Evolutionary conservation across 2,329 filamentous ascomycete genomes (phyloP), one percentile per base, ranked within the genome.

Genomic region (Pseudogymnoascus sp.): DNA sequence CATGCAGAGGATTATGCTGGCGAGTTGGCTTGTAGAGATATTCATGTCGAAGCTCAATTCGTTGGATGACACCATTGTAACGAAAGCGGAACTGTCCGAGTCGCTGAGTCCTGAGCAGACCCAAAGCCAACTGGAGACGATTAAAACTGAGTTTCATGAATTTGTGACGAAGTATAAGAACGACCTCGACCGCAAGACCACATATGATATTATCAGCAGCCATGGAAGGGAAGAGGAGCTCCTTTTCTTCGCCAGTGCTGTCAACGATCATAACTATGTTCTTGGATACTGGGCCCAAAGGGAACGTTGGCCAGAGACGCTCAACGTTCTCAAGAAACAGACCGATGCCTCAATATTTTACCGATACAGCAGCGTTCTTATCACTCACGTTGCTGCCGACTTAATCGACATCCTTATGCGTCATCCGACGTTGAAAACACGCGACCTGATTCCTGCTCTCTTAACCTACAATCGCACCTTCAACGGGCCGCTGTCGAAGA

Each of bases 1-100:
- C 31, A 99, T 99, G 92, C 94, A 99, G 75, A 82, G 93, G 64
- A 89, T 90, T 67, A 96, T 99, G 91, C 87, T 97, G 67, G 90
- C 93, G 1, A 92, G 89, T 68, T 99, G 94, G 94, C 82, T 99
- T 47, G 82, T 97, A 8, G 94, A 99, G 75, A 83, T 97, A 1
- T 99, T 93, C 75, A 99, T 99, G 92, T 90, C 92, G 4, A 97
- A 96, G 75, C 82, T 99, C 44, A 97, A 99, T 73, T 88, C 90
- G 2, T 81, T 99, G 3, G 94, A 99, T 71, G 94, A 99, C 75
- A 92, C 90, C 2, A 93, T 97, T 67, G 89, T 92, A 40, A 95
- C 92, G 0, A 90, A 91, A 70, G 90, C 91, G 0, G 92, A 96
- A 73, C 77, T 93, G 21, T 83, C 86, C 0, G 90, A 92, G 66